These are phyloP conservation scores for Phialemoniopsis sp. DNA, from an alignment of 2,329 filamentous ascomycete species.

Conservation along the genomic window DNA sequence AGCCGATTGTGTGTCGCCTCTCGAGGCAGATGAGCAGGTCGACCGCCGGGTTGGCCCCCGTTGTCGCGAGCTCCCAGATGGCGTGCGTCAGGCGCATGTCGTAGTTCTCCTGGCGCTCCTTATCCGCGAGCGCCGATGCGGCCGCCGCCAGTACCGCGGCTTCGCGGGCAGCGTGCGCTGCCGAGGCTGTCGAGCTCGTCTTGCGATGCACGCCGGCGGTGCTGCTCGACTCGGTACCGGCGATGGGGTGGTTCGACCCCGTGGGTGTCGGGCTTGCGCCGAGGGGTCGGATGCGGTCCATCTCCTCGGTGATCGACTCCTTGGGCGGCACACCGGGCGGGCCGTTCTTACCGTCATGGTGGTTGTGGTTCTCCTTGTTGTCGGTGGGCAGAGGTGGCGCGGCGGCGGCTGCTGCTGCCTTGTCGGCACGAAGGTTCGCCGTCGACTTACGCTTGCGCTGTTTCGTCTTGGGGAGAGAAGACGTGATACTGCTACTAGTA, in stretches of 20 bases:
- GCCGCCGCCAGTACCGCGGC: constrained; percentile 44
- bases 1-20: constrained; percentile 85
- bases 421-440: constrained; percentile 23
- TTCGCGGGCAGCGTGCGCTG: constrained; percentile 12
- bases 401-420: constrained; percentile 20
- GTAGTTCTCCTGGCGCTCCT: constrained; percentile 71
- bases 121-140: constrained; percentile 60
- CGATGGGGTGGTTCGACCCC: constrained; percentile 9
- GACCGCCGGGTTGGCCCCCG: constrained; percentile 87
- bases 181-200: constrained; percentile 13
- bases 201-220: constrained; percentile 15
- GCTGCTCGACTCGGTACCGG: constrained; percentile 5
- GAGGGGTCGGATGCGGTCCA: constrained; percentile 39
- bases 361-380: constrained; percentile 47
- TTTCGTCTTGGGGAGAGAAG: constrained; percentile 65
- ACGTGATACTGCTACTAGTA: constrained; percentile 81
- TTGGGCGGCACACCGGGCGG: constrained; percentile 11
- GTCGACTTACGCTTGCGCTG: constrained; percentile 58
- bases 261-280: constrained; percentile 13
- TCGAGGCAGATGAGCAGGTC: constrained; percentile 92
- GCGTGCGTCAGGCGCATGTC: constrained; percentile 84
- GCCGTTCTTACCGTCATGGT: constrained; percentile 16
- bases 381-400: constrained; percentile 21
- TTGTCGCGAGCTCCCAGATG: constrained; percentile 91
- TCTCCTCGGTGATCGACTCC: constrained; percentile 36